Evolutionary conservation across 352 stramenopile genomes (phyloP), one percentile per base, ranked within the genome.

Genomic region (Phytophthora nicotianae): DNA sequence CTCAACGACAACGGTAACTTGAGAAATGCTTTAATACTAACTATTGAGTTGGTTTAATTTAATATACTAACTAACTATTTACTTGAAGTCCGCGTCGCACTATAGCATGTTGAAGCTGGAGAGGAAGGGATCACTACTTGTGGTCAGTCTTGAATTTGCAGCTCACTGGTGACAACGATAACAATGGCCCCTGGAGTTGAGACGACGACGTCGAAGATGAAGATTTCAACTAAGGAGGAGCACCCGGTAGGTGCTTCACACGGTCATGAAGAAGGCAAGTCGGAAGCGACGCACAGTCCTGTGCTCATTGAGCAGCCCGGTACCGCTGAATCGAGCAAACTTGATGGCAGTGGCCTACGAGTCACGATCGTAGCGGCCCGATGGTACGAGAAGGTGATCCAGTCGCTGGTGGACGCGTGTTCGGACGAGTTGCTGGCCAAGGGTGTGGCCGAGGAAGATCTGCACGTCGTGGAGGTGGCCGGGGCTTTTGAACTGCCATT

Each of bases 401-500:
- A 74, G 17, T 75, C 77, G 19, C 76, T 91, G 17, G 75, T 79
- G 1, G 24, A 74, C 7, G 68, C 70, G 5, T 90, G 80, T 53
- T 80, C 75, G 50, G 62, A 77, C 13, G 83, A 91, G 48, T 58
- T 91, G 33, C 43, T 83, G 29, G 72, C 58, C 57, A 88, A 87
- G 37, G 82, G 81, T 10, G 81, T 96, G 5, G 51, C 50, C 7
- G 58, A 66, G 17, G 55, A 77, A 11, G 48, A 83, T 41, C 64
- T 96, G 51, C 66, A 77, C 13, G 33, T 72, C 7, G 55, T 90
- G 16, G 61, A 97, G 51, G 96, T 99, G 24, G 82, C 97, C 0
- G 97, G 97, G 10, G 83, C 91, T 2, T 99, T 92, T 61, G 97
- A 99, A 81, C 73, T 99, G 14, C 97, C 97, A 11, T 96, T 97